Percentiles rank a stretch among this genome's conserved stretches.
These are phyloP conservation scores for Syzygium oleosum DNA, from an alignment of 345 rosid genomes.

Conservation along the genomic window DNA sequence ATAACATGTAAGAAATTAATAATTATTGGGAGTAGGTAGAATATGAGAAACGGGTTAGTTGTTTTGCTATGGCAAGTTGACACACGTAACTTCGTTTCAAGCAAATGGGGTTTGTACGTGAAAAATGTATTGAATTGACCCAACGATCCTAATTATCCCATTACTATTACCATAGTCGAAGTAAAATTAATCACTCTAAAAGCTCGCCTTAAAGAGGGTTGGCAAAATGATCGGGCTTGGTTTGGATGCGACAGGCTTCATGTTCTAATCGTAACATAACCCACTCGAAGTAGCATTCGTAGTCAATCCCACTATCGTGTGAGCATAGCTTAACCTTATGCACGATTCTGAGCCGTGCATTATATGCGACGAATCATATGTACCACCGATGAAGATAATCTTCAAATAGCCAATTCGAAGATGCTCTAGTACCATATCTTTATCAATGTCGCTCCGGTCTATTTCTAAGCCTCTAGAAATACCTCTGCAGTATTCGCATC, in stretches of 20 bases:
- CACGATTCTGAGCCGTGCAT: not conserved
- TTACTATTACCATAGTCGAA: not conserved
- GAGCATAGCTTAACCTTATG: not conserved
- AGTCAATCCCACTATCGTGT: accelerated
- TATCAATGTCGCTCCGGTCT: not conserved
- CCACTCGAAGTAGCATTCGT: not conserved
- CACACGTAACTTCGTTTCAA: not conserved
- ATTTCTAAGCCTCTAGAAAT: not conserved
- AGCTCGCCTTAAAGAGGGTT: not conserved
- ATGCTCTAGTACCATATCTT: not conserved
- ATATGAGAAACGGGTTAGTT: not conserved
- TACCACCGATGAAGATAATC: not conserved
- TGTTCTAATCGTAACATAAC: not conserved
- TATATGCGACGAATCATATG: not conserved
- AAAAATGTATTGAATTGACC: not conserved
- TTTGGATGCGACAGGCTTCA: not conserved
- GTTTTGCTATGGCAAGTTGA: not conserved
- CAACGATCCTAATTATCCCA: not conserved
- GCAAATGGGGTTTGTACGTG: not conserved
- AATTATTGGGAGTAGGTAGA: not conserved
- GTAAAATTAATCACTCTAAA: not conserved
- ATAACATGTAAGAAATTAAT: not conserved
- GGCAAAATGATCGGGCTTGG: not conserved
- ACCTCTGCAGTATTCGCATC: too few relatives aligned
- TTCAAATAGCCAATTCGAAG: too few relatives aligned